Evolutionary conservation across 305 asterid species (phyloP).

Genomic region (Plantago coronopus): DNA sequence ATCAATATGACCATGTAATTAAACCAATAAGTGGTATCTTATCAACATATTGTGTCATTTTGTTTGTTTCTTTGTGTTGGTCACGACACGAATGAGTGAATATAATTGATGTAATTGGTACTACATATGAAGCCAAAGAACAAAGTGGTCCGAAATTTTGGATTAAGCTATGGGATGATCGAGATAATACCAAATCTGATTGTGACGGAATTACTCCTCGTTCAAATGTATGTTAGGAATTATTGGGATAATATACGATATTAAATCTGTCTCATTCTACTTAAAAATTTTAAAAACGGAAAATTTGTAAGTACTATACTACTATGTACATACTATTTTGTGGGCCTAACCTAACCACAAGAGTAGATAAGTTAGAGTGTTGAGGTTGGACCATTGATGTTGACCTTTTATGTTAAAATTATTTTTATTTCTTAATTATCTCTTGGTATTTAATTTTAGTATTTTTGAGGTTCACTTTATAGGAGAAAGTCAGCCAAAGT

Average conservation of each 20-base stretch:
- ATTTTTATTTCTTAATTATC: not conserved
- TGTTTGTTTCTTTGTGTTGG: no score
- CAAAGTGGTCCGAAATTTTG: not conserved
- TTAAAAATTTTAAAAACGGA: no score
- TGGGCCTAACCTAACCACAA: constrained; percentile 1
- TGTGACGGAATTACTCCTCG: not conserved
- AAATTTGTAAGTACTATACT: no score
- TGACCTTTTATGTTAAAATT: not conserved
- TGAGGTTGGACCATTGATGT: not conserved
- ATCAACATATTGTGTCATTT: no score
- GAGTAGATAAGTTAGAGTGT: not conserved
- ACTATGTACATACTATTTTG: no score
- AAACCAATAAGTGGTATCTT: no score
- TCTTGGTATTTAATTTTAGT: not conserved
- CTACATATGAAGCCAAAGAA: not conserved
- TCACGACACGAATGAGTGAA: no score
- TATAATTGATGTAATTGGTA: no score
- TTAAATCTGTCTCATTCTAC: no score
- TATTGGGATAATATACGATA: not conserved
- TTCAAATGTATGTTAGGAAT: not conserved
- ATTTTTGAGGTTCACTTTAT: no score
- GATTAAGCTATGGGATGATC: not conserved
- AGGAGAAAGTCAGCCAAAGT: no score
- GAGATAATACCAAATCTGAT: constrained; percentile 1
- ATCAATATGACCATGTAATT: no score